Evolutionary conservation across 495 filamentous ascomycete genomes (phyloP).

Genomic region (Penicillium crystallinum): DNA sequence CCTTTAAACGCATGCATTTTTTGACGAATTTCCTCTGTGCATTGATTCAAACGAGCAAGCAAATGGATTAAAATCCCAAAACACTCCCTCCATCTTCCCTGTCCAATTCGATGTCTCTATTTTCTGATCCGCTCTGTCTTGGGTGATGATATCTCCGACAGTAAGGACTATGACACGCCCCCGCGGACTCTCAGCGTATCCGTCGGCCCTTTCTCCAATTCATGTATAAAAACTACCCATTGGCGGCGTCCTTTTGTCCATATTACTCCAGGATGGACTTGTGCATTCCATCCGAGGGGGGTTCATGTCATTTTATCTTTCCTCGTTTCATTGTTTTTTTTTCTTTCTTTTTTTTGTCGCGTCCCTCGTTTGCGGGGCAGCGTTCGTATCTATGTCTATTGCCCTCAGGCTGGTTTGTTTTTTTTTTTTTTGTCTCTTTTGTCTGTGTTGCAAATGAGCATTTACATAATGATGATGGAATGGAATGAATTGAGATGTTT

Average conservation of each 20-base stretch:
- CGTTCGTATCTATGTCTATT: conserved; percentile 1
- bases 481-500: conserved; percentile 7
- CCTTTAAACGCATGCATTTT: conserved; percentile 5
- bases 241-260: conserved; percentile 8
- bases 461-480: conserved; percentile 7
- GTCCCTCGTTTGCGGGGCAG: neutral
- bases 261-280: neutral
- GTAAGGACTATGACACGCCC: neutral
- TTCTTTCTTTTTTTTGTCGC: neutral
- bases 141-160: neutral
- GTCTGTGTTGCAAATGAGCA: neutral
- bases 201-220: conserved; percentile 1
- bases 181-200: neutral
- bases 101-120: neutral
- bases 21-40: conserved; percentile 11
- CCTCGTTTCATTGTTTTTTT: neutral
- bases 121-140: neutral
- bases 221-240: conserved; percentile 24
- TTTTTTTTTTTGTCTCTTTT: neutral
- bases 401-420: neutral
- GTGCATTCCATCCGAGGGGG: neutral
- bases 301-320: neutral
- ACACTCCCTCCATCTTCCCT: neutral
- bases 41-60: neutral
- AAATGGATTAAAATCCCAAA: too few species aligned